Conservation (phyloP, 1,139 yeast species). For the Torulaspora pretoriensis region DNA sequence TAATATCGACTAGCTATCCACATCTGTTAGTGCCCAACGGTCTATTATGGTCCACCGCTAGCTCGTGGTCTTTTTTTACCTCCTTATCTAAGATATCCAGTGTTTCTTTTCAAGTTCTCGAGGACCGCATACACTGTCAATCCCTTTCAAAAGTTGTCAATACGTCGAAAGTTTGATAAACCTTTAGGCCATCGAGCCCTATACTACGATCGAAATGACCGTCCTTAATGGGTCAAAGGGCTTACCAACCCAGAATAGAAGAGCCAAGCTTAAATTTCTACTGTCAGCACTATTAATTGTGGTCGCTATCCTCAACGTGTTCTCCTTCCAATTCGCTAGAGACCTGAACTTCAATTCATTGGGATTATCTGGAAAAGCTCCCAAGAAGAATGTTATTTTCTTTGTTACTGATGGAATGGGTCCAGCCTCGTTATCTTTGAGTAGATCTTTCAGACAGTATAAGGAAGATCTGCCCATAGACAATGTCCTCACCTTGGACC, state of each 20-base stretch:
- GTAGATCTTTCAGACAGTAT: constrained; percentile 65
- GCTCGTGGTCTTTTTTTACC: neutral
- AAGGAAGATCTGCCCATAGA: constrained; percentile 48
- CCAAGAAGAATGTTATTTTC: constrained; percentile 64
- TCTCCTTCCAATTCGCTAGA: neutral
- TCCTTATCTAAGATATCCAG: neutral
- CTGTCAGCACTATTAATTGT: constrained; percentile 9
- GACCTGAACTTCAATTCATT: constrained; percentile 3
- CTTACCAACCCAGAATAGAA: neutral
- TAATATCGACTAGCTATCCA: neutral
- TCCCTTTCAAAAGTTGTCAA: no score
- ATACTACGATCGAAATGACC: neutral
- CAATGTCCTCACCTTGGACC: constrained; percentile 58
- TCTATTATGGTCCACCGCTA: no score
- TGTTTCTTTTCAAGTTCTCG: neutral
- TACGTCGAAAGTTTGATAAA: no score
- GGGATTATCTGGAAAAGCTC: neutral
- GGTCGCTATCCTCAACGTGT: constrained; percentile 2
- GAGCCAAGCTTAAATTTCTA: constrained; percentile 4
- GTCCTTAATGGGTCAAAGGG: neutral
- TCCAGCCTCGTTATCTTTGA: constrained; percentile 71
- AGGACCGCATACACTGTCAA: no score
- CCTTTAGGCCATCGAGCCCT: neutral
- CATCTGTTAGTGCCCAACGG: no score
- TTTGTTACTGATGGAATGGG: constrained; percentile 94